These are phyloP conservation scores for Eucalyptus cloeziana DNA, from an alignment of 345 rosid species.

Conservation along the genomic window DNA sequence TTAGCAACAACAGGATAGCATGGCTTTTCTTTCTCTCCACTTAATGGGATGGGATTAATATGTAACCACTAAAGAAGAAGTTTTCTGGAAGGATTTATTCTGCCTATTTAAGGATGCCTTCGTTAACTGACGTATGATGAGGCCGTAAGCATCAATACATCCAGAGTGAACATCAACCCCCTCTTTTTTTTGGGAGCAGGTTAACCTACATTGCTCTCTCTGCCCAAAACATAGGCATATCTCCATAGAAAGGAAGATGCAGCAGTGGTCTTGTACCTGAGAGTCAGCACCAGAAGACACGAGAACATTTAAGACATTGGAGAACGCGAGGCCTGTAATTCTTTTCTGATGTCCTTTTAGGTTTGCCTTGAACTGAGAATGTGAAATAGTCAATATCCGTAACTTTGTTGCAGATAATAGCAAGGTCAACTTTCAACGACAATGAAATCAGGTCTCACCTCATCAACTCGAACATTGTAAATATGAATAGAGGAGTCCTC, in stretches of 20 bases:
- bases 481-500: constrained; percentile 64
- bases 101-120: no score
- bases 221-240: background rate
- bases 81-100: no score
- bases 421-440: background rate
- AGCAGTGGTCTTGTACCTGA: constrained; percentile 23
- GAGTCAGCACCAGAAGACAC: constrained; percentile 83
- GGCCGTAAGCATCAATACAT: fast-evolving
- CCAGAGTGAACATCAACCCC: background rate
- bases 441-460: constrained; percentile 25
- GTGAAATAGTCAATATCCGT: background rate
- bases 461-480: constrained; percentile 60
- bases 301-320: constrained; percentile 48
- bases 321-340: constrained; percentile 87
- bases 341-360: constrained; percentile 72
- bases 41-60: no score
- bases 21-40: no score
- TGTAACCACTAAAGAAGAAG: no score
- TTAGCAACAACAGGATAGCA: no score
- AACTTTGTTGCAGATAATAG: background rate
- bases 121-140: no score
- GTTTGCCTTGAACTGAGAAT: constrained; percentile 50
- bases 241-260: background rate
- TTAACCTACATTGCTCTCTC: background rate
- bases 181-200: fast-evolving